Evolutionary conservation across 2,329 filamentous ascomycete species (phyloP).

Genomic region (Neoascochyta sp.): DNA sequence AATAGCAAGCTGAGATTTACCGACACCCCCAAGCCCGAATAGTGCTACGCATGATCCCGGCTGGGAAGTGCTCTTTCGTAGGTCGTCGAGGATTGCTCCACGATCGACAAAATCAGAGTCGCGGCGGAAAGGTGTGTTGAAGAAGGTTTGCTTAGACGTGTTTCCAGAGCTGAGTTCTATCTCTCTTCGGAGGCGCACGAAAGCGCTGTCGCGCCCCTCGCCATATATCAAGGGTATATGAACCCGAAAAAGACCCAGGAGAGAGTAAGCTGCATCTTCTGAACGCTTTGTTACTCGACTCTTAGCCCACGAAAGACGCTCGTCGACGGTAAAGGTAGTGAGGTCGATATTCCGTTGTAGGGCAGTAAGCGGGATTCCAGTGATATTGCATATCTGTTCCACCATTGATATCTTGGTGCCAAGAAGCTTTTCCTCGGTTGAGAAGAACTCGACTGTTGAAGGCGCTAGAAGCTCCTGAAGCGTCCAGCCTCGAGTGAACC

Average conservation of each 20-base stretch:
- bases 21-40: conserved; percentile 19
- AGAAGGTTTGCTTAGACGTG: not conserved
- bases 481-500: conserved; percentile 19
- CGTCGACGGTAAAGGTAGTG: conserved; percentile 7
- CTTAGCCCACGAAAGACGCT: conserved; percentile 19
- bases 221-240: conserved; percentile 4
- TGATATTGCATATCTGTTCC: conserved; percentile 8
- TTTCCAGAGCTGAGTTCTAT: not conserved
- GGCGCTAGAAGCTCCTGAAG: conserved; percentile 18
- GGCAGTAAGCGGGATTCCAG: conserved; percentile 6
- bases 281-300: conserved; percentile 18
- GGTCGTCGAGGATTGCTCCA: conserved; percentile 2
- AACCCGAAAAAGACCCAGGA: conserved; percentile 14
- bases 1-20: conserved; percentile 20
- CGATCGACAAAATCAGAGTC: conserved; percentile 25
- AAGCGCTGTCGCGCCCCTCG: conserved; percentile 2
- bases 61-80: conserved; percentile 1
- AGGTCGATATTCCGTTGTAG: conserved; percentile 2
- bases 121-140: conserved; percentile 8
- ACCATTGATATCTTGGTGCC: conserved; percentile 7
- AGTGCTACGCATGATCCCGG: conserved; percentile 10
- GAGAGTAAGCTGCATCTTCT: conserved; percentile 15
- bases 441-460: conserved; percentile 10
- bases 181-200: conserved; percentile 1
- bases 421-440: conserved; percentile 4